Evolutionary conservation across 2,329 filamentous ascomycete species (phyloP).

Genomic region (Neofusicoccum parvum): DNA sequence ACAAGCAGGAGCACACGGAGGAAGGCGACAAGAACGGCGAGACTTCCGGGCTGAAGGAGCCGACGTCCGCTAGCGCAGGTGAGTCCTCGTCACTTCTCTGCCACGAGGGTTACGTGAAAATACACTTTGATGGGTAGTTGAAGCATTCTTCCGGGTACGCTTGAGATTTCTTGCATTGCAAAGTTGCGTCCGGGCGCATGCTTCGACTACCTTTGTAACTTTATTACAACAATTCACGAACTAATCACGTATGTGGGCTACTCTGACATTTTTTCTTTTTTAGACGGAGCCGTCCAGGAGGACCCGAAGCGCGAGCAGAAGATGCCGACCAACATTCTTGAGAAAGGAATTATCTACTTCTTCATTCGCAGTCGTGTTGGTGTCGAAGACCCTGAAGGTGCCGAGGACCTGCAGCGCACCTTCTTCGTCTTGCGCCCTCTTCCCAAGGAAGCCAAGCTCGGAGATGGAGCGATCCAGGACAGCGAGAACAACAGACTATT

Average conservation of each 20-base stretch:
- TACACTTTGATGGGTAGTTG: too few relatives aligned
- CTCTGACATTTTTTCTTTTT: not conserved
- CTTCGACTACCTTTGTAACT: too few relatives aligned
- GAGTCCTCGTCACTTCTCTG: not conserved
- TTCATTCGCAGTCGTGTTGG: slow-evolving; percentile 80
- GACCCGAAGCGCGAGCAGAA: slow-evolving; percentile 54
- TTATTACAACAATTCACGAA: too few relatives aligned
- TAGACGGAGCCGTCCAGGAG: slow-evolving; percentile 48
- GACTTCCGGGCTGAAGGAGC: not conserved
- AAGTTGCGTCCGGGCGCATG: too few relatives aligned
- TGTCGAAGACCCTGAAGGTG: slow-evolving; percentile 67
- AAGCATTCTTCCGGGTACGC: too few relatives aligned
- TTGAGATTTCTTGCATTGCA: too few relatives aligned
- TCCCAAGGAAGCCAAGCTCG: slow-evolving; percentile 67
- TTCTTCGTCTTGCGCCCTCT: slow-evolving; percentile 80
- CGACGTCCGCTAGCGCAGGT: not conserved
- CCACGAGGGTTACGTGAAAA: too few relatives aligned
- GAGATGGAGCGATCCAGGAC: slow-evolving; percentile 58
- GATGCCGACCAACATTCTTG: slow-evolving; percentile 66
- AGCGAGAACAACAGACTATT: slow-evolving; percentile 69
- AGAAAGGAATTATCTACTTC: slow-evolving; percentile 91
- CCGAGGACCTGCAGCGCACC: slow-evolving; percentile 74
- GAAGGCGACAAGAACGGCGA: slow-evolving; percentile 10
- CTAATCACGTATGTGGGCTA: too few relatives aligned
- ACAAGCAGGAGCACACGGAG: slow-evolving; percentile 30